Base-by-base conservation (phyloP, 176 grass and related monocot genomes). In the Oryza rufipogon region DNA sequence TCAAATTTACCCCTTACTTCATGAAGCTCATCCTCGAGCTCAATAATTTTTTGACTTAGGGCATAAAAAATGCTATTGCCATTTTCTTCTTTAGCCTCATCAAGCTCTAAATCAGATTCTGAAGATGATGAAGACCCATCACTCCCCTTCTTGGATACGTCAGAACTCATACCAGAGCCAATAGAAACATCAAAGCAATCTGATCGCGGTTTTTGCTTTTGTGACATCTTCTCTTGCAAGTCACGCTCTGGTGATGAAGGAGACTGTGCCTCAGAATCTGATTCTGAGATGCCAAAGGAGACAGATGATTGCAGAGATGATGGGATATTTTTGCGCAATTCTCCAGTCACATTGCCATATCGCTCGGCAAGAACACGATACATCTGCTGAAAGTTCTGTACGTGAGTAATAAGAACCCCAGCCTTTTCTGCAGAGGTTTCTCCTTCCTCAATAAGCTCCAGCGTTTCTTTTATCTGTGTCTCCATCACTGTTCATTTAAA, bases 351-450 rank as follows among this genome's bases (percentile, higher is more conserved):
- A 81, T 81, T 91, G 64, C 89, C 86, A 64, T 99, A 99, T 17
- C 86, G 80, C 56, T 90, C 88, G 64, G 96, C 93, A 66, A 98
- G 86, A 47, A 87, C 73, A 77, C 78, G 87, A 64, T 98, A 95
- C 93, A 95, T 95, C 63, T 41, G 75, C 68, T 92, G 68, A 54
- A 95, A 86, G 12, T 92, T 88, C 70, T 98, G 88, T 9, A 98
- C 88, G 72, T 92, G 83, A 70, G 83, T 61, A 28, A 88, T 72
- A 51, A 98, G 87, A 77, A 71, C 79, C 70, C 92, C 93, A 39
- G 91, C 91, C 41, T 94, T 98, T 84, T 95, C 91, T 72, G 86
- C 85, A 92, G 91, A 90, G 11, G 85, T 92, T 75, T 92, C 96
- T 6, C 83, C 91, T 77, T 89, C 93, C 75, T 90, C 86, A 45